These are phyloP conservation scores for Globisporangium carolinianum DNA, from an alignment of 352 stramenopile species.

Conservation along the genomic window DNA sequence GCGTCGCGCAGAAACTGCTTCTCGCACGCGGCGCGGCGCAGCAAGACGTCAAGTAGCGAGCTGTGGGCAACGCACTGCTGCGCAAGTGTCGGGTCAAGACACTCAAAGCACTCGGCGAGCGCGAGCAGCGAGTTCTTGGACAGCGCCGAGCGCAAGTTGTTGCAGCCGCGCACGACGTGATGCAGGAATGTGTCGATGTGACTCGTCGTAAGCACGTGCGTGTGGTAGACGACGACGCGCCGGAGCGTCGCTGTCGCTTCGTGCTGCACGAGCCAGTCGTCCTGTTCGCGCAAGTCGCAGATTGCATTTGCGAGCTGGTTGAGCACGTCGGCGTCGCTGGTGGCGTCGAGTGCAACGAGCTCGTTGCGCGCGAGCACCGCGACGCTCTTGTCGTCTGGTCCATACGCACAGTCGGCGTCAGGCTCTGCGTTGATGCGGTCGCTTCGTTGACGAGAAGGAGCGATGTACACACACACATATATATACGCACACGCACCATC, in stretches of 20 bases:
- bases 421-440: not conserved
- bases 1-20: conserved; percentile 70
- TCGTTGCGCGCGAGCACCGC: conserved; percentile 36
- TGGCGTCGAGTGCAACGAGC: conserved; percentile 21
- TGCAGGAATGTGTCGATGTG: conserved; percentile 24
- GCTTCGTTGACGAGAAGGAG: not conserved
- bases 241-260: conserved; percentile 39
- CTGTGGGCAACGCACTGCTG: conserved; percentile 17
- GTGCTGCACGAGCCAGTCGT: conserved; percentile 60
- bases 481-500: not conserved
- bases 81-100: conserved; percentile 17
- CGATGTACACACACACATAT: not conserved
- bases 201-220: conserved; percentile 13
- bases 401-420: not conserved
- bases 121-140: conserved; percentile 69
- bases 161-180: conserved; percentile 29
- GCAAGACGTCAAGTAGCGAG: conserved; percentile 40
- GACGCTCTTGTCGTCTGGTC: conserved; percentile 33
- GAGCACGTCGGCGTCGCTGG: not conserved
- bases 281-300: conserved; percentile 19
- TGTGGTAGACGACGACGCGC: conserved; percentile 50
- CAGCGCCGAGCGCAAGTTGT: conserved; percentile 62
- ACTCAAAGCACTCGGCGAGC: conserved; percentile 52
- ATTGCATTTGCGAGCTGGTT: conserved; percentile 18
- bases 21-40: conserved; percentile 61